A percentile compares a stretch with the other conserved stretches of the same genome.
Evolutionary conservation across 176 grass and related monocot genomes (phyloP).

Genomic region (Aegilops umbellulata): DNA sequence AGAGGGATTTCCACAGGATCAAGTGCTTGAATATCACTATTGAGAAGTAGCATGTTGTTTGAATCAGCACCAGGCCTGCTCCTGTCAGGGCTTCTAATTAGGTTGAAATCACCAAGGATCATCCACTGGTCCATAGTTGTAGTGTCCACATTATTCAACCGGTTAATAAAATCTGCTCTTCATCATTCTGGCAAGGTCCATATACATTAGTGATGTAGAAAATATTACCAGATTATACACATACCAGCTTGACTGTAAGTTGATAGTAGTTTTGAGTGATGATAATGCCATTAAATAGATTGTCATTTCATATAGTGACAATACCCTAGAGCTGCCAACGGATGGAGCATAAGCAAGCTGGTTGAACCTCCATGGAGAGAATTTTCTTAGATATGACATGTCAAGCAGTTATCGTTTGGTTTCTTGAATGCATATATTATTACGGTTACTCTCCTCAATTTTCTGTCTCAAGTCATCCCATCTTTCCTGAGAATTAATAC

Average conservation of each 20-base stretch:
- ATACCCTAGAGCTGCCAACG: too few species aligned
- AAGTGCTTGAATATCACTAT: background rate
- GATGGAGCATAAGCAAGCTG: too few species aligned
- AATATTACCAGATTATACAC: background rate
- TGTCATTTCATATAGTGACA: background rate
- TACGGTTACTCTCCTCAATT: too few species aligned
- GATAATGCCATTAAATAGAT: background rate
- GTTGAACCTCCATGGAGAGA: too few species aligned
- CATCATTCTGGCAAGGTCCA: background rate
- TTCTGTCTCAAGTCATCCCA: too few species aligned
- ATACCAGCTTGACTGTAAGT: background rate
- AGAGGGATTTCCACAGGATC: background rate
- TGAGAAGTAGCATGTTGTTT: background rate
- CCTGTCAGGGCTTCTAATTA: background rate
- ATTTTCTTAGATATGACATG: too few species aligned
- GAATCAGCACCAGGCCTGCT: background rate
- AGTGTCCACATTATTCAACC: background rate
- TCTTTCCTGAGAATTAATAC: too few species aligned
- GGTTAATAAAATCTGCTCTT: background rate
- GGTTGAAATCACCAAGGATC: too few species aligned
- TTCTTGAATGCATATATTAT: too few species aligned
- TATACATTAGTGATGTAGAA: background rate
- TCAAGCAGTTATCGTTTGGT: too few species aligned
- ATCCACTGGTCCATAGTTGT: background rate
- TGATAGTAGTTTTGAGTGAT: background rate